These are phyloP conservation scores for Hippophae gyantsensis DNA, from an alignment of 306 rosid genomes.

Conservation along the genomic window DNA sequence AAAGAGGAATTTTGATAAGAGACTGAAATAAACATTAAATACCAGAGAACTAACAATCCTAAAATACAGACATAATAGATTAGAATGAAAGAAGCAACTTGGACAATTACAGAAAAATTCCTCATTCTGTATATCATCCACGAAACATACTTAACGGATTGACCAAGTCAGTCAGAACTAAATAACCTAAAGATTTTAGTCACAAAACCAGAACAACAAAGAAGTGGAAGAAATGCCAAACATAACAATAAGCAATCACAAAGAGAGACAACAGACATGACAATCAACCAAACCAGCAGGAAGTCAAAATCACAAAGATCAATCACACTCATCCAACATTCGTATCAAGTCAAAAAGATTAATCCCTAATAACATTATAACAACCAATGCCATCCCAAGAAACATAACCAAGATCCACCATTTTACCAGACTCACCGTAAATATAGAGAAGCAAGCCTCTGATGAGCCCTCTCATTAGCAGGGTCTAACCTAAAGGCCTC, in stretches of 20 bases:
- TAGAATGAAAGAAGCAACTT: too few relatives aligned
- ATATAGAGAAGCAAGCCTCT: conserved; percentile 72
- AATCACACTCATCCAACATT: conserved; percentile 10
- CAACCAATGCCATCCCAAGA: background rate
- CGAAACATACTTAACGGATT: too few relatives aligned
- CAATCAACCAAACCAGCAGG: conserved; percentile 11
- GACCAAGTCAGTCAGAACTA: too few relatives aligned
- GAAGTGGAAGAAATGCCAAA: background rate
- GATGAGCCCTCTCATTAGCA: conserved; percentile 65
- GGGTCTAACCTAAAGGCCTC: conserved; percentile 80
- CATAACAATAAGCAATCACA: background rate
- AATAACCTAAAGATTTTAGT: too few relatives aligned
- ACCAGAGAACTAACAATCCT: too few relatives aligned
- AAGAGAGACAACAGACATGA: background rate
- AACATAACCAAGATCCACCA: background rate
- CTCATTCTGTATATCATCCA: too few relatives aligned
- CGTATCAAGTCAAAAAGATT: background rate
- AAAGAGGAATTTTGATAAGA: too few relatives aligned
- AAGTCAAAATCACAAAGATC: conserved; percentile 5
- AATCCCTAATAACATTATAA: background rate
- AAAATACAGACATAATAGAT: too few relatives aligned
- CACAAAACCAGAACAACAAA: background rate
- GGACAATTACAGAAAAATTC: too few relatives aligned
- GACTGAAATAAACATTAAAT: too few relatives aligned
- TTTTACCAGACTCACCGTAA: conserved; percentile 46